A percentile compares a stretch with the other conserved stretches of the same genome.
Conservation (phyloP, 2,329 filamentous ascomycete species). For the Fusarium sp. region DNA sequence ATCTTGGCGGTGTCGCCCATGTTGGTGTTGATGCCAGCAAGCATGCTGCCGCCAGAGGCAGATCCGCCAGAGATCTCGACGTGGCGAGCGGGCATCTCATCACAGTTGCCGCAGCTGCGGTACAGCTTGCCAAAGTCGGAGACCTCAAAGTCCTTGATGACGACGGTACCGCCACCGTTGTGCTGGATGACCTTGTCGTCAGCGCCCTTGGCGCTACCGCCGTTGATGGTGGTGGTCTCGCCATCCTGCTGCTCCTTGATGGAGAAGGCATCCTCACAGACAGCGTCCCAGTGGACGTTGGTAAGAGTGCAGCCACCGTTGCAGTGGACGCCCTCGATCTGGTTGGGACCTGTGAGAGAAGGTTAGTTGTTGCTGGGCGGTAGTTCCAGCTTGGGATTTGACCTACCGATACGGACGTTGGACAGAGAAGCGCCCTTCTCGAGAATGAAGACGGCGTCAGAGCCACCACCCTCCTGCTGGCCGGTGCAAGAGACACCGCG, state of each 20-base stretch:
- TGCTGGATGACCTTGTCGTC: constrained; percentile 41
- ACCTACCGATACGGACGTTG: constrained; percentile 57
- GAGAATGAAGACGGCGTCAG: constrained; percentile 56
- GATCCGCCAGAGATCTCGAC: constrained; percentile 54
- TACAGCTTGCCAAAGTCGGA: constrained; percentile 40
- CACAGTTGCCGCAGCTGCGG: constrained; percentile 54
- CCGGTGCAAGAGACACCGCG: constrained; percentile 43
- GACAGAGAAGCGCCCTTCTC: constrained; percentile 54
- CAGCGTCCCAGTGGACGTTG: constrained; percentile 59
- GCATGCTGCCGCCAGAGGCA: constrained; percentile 50
- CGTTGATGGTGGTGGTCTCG: constrained; percentile 49
- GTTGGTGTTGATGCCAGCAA: constrained; percentile 56
- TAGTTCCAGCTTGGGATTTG: fast-evolving
- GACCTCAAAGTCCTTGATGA: constrained; percentile 40
- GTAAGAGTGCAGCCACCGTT: constrained; percentile 54
- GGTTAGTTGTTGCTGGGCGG: background rate
- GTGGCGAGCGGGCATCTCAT: constrained; percentile 50
- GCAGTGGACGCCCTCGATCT: constrained; percentile 55
- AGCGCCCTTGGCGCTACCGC: constrained; percentile 58
- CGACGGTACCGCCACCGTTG: constrained; percentile 37
- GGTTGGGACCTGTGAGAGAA: constrained; percentile 44
- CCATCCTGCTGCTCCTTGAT: constrained; percentile 42
- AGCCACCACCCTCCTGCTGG: constrained; percentile 41
- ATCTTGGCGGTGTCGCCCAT: constrained; percentile 48
- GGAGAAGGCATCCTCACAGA: constrained; percentile 57